Evolutionary conservation across 2,329 filamentous ascomycete genomes (phyloP).

Genomic region (Ascochyta rabiei): DNA sequence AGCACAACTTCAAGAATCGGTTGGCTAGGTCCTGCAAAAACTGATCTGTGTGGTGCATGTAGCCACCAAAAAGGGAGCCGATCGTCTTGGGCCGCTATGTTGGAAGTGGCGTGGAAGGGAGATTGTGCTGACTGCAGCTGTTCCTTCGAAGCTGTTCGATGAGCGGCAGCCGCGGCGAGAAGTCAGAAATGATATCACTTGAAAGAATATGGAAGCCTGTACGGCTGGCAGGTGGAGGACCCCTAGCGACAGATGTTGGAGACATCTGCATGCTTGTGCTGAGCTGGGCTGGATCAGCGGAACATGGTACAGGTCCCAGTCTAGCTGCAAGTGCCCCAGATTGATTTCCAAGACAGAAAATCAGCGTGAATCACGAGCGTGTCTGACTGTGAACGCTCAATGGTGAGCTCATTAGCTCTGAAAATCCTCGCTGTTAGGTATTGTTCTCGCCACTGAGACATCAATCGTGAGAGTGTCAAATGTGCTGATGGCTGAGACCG

Average conservation of each 20-base stretch:
- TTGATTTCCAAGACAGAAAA: not conserved
- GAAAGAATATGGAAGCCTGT: not conserved
- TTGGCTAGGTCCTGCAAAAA: not conserved
- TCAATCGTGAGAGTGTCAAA: no score
- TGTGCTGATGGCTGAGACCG: not conserved
- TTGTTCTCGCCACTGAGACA: not conserved
- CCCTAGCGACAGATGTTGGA: not conserved
- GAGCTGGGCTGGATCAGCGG: not conserved
- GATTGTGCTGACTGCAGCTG: constrained; percentile 13
- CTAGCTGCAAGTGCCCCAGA: not conserved
- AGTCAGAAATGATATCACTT: not conserved
- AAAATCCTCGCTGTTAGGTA: not conserved
- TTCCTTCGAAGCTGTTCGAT: not conserved
- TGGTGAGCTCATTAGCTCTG: not conserved
- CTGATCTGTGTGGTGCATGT: not conserved
- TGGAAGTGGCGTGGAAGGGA: not conserved
- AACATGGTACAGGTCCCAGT: not conserved
- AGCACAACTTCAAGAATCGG: not conserved
- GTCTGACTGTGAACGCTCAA: not conserved
- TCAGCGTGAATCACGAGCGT: not conserved
- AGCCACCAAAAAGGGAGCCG: not conserved
- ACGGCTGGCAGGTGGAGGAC: not conserved
- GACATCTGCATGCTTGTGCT: not conserved
- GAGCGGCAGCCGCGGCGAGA: constrained; percentile 10
- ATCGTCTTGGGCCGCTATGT: not conserved